Conservation (phyloP, 768 basidiomycete genomes). For the Tylopilus plumbeoviolaceoides region DNA sequence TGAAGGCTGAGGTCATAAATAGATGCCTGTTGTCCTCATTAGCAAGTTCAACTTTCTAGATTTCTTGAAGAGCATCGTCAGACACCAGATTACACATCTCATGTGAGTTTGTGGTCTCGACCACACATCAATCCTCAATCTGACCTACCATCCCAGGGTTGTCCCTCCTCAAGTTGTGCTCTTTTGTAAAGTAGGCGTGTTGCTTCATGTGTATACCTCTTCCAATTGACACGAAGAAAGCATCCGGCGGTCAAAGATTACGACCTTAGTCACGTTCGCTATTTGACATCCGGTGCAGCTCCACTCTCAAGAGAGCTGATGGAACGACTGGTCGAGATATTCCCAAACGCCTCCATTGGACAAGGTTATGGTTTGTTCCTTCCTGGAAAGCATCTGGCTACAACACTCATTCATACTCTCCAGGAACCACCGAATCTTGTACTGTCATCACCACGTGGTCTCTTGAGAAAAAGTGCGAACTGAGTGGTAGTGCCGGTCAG, state of each 20-base stretch:
- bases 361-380: constrained; percentile 52
- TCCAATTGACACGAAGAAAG: constrained; percentile 6
- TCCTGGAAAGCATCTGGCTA: background rate
- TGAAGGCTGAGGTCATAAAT: constrained; percentile 4
- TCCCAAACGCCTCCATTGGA: constrained; percentile 52
- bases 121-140: background rate
- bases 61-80: constrained; percentile 44
- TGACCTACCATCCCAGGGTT: constrained; percentile 22
- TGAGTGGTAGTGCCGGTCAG: constrained; percentile 53
- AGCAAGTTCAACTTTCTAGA: constrained; percentile 42
- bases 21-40: constrained; percentile 50
- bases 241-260: constrained; percentile 39
- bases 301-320: constrained; percentile 53
- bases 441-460: constrained; percentile 49
- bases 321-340: constrained; percentile 38
- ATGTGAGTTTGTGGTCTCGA: constrained; percentile 22
- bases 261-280: constrained; percentile 37
- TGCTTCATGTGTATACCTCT: background rate
- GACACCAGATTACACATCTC: constrained; percentile 45
- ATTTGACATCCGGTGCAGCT: constrained; percentile 48
- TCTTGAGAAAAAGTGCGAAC: constrained; percentile 40
- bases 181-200: constrained; percentile 43
- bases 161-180: constrained; percentile 49
- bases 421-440: constrained; percentile 64
- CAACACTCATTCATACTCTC: background rate